A percentile compares a stretch with the other conserved stretches of the same genome.
These are phyloP conservation scores for Mucor lusitanicus DNA, from an alignment of 371 early-diverging fungal genomes.

Conservation along the genomic window DNA sequence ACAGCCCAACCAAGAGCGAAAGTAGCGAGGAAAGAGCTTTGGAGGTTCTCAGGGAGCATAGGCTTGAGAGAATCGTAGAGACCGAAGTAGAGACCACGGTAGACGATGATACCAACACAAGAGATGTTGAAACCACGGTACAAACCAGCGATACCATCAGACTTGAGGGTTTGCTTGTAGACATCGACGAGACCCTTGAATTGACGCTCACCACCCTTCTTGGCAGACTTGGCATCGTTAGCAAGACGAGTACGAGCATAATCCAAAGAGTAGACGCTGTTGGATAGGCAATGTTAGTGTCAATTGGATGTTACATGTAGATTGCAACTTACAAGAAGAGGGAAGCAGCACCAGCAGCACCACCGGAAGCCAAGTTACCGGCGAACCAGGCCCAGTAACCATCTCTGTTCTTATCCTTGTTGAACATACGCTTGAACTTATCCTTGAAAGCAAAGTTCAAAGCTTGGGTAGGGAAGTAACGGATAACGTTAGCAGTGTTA, in stretches of 20 bases:
- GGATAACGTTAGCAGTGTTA: slow-evolving; percentile 81
- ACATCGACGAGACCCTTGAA: slow-evolving; percentile 79
- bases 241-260: slow-evolving; percentile 89
- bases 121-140: slow-evolving; percentile 84
- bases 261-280: slow-evolving; percentile 76
- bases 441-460: slow-evolving; percentile 86
- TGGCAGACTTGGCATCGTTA: slow-evolving; percentile 72
- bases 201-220: slow-evolving; percentile 72
- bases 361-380: slow-evolving; percentile 81
- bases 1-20: slow-evolving; percentile 75
- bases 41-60: slow-evolving; percentile 54
- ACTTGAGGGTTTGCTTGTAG: slow-evolving; percentile 66
- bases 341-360: slow-evolving; percentile 75
- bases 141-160: slow-evolving; percentile 77
- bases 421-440: slow-evolving; percentile 79
- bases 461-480: slow-evolving; percentile 89
- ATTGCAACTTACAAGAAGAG: slow-evolving; percentile 42
- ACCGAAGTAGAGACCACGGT: slow-evolving; percentile 85
- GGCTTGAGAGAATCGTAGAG: slow-evolving; percentile 81
- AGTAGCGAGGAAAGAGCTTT: slow-evolving; percentile 61
- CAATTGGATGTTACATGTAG: not conserved
- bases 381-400: slow-evolving; percentile 76
- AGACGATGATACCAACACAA: slow-evolving; percentile 76
- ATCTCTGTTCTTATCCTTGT: slow-evolving; percentile 63
- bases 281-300: not conserved